phyloP scores from a whole-genome alignment of 2,329 filamentous ascomycete genomes.

The Dryadomyces quercivorus region DNA sequence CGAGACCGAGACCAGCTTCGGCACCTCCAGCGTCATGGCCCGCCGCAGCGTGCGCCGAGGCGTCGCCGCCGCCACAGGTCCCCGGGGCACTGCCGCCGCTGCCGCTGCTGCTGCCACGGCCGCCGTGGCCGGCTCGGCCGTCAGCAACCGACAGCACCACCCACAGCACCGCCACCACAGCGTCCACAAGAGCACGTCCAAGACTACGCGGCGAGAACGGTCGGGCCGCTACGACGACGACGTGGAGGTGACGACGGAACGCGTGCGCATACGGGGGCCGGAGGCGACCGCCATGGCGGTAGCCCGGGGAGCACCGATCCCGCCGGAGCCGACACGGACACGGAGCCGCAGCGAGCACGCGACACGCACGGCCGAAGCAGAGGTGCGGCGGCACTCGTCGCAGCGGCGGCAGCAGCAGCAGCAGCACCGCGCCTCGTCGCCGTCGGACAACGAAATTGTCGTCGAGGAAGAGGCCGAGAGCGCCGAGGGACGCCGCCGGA shows the following conservation, averaged over 20 bases:
- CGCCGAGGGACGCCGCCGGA: not conserved
- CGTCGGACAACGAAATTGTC: not conserved
- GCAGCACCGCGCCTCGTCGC: not conserved
- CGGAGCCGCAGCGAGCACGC: not conserved
- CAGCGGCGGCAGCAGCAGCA: not conserved
- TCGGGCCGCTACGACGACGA: not conserved
- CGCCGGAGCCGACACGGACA: too few relatives aligned
- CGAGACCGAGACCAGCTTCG: constrained; percentile 11
- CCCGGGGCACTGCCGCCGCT: not conserved
- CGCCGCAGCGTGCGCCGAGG: constrained; percentile 7
- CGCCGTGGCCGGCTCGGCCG: not conserved
- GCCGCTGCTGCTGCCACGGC: not conserved
- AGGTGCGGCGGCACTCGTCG: not conserved
- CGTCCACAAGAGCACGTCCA: not conserved
- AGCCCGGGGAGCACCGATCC: too few relatives aligned
- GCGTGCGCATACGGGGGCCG: not conserved
- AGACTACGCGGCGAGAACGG: not conserved
- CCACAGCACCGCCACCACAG: not conserved
- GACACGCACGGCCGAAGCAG: not conserved
- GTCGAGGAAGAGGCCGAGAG: constrained; percentile 1
- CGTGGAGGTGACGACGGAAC: not conserved
- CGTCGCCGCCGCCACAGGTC: not conserved
- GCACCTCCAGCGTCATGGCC: constrained; percentile 14
- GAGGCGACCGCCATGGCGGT: too few relatives aligned
- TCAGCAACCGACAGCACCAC: not conserved